Evolutionary conservation across 2,329 filamentous ascomycete genomes (phyloP), one percentile per base, ranked within the genome.

Genomic region (Cladosporium cucumerinum): DNA sequence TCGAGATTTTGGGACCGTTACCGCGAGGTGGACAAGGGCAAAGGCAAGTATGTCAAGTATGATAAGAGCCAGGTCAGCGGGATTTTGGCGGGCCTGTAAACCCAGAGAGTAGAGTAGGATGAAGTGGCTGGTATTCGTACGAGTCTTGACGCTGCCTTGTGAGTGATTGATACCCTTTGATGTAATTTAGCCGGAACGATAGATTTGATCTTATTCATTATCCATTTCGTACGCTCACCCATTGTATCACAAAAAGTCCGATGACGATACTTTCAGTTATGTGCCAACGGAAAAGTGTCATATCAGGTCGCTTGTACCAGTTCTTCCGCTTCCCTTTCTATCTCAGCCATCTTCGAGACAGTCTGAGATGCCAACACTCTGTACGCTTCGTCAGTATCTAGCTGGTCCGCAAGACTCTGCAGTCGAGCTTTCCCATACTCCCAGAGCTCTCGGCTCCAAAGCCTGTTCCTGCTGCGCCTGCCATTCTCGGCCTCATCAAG

Each of bases 11-110:
- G 92, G 88, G 95, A 98, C 78, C 86, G 94, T 30, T 99, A 99
- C 76, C 93, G 97, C 76, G 95, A 98, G 79, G 88, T 98, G 69
- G 94, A 98, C 79, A 97, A 97, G 82, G 95, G 95, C 66, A 96
- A 93, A 80, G 94, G 94, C 71, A 99, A 99, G 79, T 96, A 98
- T 78, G 93, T 96, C 76, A 97, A 96, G 81, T 98, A 97, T 76
- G 93, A 97, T 81, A 97, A 97, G 82, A 83, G 84, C 48, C 86
- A 87, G 57, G 89, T 99, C 72, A 87, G 90, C 55, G 86, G 86
- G 25, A 79, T 84, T 66, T 75, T 89, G 72, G 80, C 82, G 26
- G 67, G 48, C 18, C 46, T 54, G 60, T 51, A 21, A 16, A 26
- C 16, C 16, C 7, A 28, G 48, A 28, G 48, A 51, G 48, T 28